These are phyloP conservation scores for Pontederia crassipes DNA, from an alignment of 176 grass and related monocot species.

Conservation along the genomic window DNA sequence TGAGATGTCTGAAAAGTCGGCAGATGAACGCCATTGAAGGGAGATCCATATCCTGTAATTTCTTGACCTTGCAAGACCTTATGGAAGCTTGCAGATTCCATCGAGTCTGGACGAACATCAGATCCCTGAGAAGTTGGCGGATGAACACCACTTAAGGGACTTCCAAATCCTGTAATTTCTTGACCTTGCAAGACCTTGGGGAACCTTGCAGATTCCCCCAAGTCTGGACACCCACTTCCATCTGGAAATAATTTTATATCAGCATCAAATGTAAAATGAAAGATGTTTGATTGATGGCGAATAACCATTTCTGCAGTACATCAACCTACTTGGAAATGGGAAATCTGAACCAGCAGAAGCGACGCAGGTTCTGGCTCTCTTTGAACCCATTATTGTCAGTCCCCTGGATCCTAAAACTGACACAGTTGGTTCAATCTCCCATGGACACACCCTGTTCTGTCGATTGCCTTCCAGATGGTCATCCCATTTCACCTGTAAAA, in stretches of 20 bases:
- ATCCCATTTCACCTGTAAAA: slow-evolving; percentile 68
- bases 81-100: slow-evolving; percentile 55
- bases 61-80: slow-evolving; percentile 99
- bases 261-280: background rate
- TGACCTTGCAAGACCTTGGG: slow-evolving; percentile 99
- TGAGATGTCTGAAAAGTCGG: slow-evolving; percentile 27
- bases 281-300: slow-evolving; percentile 3
- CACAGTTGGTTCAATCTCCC: slow-evolving; percentile 68
- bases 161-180: slow-evolving; percentile 69
- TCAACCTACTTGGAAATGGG: slow-evolving; percentile 39
- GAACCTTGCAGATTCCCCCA: slow-evolving; percentile 46
- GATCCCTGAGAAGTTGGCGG: slow-evolving; percentile 28
- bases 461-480: slow-evolving; percentile 37
- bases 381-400: slow-evolving; percentile 30
- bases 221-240: slow-evolving; percentile 63
- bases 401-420: slow-evolving; percentile 35
- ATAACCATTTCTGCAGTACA: background rate
- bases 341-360: slow-evolving; percentile 29
- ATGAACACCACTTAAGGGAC: slow-evolving; percentile 33
- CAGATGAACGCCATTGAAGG: slow-evolving; percentile 32
- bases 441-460: slow-evolving; percentile 59
- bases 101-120: slow-evolving; percentile 41
- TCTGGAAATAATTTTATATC: slow-evolving; percentile 28
- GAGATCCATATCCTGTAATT: slow-evolving; percentile 55
- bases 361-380: slow-evolving; percentile 53